Percentiles rank a stretch among this genome's conserved stretches.
phyloP scores from a whole-genome alignment of 1,284 basidiomycete species.

The Apiotrichum mycotoxinovorans region DNA sequence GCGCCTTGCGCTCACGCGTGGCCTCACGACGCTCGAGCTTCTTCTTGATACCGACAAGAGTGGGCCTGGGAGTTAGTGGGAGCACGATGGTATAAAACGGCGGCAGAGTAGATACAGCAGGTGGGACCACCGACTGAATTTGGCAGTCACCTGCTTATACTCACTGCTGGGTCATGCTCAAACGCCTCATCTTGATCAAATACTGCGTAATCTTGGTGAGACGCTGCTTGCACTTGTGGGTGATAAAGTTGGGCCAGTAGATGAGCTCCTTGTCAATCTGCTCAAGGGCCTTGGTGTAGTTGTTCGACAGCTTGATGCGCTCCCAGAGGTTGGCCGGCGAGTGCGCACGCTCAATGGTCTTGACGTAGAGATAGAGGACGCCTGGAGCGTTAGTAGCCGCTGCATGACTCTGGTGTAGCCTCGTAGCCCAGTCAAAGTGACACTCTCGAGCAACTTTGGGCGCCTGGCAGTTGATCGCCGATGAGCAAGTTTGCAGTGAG shows the following conservation, averaged over 20 bases:
- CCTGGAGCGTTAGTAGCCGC: conserved; percentile 54
- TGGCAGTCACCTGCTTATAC: too few relatives aligned
- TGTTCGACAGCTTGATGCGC: conserved; percentile 84
- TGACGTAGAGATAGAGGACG: conserved; percentile 90
- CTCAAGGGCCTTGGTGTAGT: conserved; percentile 90
- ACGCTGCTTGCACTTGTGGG: conserved; percentile 99
- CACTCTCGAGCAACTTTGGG: too few relatives aligned
- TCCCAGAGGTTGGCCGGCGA: conserved; percentile 97
- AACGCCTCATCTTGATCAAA: conserved; percentile 92
- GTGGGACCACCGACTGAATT: neutral
- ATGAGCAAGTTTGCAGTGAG: too few relatives aligned
- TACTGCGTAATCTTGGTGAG: conserved; percentile 99
- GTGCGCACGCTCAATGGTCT: conserved; percentile 96
- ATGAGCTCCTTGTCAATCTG: conserved; percentile 95
- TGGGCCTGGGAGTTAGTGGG: conserved; percentile 60
- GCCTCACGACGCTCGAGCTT: conserved; percentile 94
- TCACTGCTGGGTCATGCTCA: conserved; percentile 84
- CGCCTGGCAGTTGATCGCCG: too few relatives aligned
- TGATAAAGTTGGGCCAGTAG: conserved; percentile 96
- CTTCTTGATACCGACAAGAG: conserved; percentile 92
- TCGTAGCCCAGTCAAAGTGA: too few relatives aligned
- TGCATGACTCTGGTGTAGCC: too few relatives aligned
- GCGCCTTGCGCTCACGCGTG: conserved; percentile 88
- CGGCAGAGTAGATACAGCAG: neutral
- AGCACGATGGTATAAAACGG: too few relatives aligned